A percentile compares a stretch with the other conserved stretches of the same genome.
These are phyloP conservation scores for Paramyrothecium roridum DNA, from an alignment of 2,329 filamentous ascomycete genomes.

Conservation along the genomic window DNA sequence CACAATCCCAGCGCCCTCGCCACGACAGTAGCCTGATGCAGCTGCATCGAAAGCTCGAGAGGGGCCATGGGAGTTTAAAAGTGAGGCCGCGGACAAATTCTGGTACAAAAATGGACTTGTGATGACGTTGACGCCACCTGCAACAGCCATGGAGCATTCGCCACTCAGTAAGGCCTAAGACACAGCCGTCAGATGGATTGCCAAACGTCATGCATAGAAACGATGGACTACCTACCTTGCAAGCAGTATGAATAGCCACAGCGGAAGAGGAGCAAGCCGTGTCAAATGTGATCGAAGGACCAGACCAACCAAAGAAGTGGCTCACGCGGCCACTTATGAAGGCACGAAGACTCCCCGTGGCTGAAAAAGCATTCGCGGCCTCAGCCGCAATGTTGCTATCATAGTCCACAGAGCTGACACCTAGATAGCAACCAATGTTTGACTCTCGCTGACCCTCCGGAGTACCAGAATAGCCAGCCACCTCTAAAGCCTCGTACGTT, in stretches of 20 bases:
- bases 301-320: neutral
- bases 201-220: no score
- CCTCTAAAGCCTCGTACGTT: neutral
- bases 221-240: neutral
- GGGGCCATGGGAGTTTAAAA: neutral
- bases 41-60: neutral
- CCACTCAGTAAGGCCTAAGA: neutral
- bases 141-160: neutral
- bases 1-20: neutral
- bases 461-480: neutral
- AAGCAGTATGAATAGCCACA: neutral
- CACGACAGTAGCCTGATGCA: neutral
- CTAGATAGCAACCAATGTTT: neutral
- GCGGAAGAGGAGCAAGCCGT: neutral
- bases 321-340: neutral
- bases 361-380: neutral
- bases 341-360: neutral
- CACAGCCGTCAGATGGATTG: no score
- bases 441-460: neutral
- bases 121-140: conserved; percentile 1
- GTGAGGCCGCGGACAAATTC: neutral
- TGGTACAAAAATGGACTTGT: neutral
- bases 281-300: neutral
- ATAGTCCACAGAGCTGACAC: neutral
- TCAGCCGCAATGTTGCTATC: neutral